These are phyloP conservation scores for Globisporangium barbulae DNA, from an alignment of 352 stramenopile genomes.

Conservation along the genomic window DNA sequence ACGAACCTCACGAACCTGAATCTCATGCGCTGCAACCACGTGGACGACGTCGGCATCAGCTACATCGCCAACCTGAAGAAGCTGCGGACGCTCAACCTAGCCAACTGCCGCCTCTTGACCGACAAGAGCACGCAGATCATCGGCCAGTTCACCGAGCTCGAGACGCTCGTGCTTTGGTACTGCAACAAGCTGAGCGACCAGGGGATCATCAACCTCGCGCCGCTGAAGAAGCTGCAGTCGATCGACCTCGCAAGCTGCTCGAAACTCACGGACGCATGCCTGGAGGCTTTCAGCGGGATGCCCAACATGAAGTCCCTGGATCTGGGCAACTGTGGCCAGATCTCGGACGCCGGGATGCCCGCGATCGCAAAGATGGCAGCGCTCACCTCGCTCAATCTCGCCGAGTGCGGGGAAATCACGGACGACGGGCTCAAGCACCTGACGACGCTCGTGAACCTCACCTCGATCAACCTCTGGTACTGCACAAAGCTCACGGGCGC, in stretches of 20 bases:
- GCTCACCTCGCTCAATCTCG: conserved; percentile 69
- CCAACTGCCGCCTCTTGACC: conserved; percentile 78
- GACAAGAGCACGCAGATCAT: conserved; percentile 45
- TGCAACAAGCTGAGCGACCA: conserved; percentile 83
- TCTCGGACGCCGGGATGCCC: conserved; percentile 61
- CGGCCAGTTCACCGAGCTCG: conserved; percentile 38
- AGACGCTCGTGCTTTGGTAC: conserved; percentile 78
- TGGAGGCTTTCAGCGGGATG: conserved; percentile 51
- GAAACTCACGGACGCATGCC: conserved; percentile 51
- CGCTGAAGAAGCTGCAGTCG: conserved; percentile 50
- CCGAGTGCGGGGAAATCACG: conserved; percentile 67
- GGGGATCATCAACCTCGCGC: conserved; percentile 36
- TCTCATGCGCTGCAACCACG: conserved; percentile 77
- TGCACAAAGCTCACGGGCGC: conserved; percentile 66
- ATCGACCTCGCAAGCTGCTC: conserved; percentile 76
- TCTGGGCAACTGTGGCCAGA: conserved; percentile 75
- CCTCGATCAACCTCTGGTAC: conserved; percentile 77
- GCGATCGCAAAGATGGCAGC: conserved; percentile 40
- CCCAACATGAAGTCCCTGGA: conserved; percentile 61
- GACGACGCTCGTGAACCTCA: conserved; percentile 40
- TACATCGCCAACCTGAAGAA: conserved; percentile 40
- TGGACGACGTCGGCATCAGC: conserved; percentile 52
- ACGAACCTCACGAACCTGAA: conserved; percentile 67
- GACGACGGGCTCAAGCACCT: conserved; percentile 54
- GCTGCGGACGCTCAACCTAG: conserved; percentile 72